These are phyloP conservation scores for Apiospora arundinis DNA, from an alignment of 2,329 filamentous ascomycete genomes.

Conservation along the genomic window DNA sequence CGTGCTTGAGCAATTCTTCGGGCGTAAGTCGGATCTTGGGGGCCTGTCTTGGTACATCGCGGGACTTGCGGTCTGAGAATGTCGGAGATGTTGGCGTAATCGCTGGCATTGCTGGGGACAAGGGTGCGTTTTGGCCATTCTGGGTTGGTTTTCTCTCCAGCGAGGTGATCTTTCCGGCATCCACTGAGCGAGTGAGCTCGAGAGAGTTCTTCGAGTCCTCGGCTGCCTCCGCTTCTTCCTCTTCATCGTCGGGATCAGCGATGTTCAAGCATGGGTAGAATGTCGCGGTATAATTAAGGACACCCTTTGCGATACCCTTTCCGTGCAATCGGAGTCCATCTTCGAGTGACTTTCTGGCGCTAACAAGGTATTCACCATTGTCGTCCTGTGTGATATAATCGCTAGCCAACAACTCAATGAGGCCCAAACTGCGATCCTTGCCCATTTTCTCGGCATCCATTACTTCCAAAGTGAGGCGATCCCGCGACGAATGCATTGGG, in stretches of 20 bases:
- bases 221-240: conserved; percentile 45
- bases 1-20: conserved; percentile 83
- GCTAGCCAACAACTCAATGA: conserved; percentile 75
- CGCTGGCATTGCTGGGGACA: conserved; percentile 44
- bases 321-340: conserved; percentile 77
- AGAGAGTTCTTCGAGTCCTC: conserved; percentile 46
- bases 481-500: conserved; percentile 82
- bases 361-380: conserved; percentile 78
- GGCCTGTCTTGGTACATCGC: conserved; percentile 60
- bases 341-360: conserved; percentile 75
- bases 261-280: conserved; percentile 93
- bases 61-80: conserved; percentile 48
- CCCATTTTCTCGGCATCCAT: conserved; percentile 96
- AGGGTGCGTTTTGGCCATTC: conserved; percentile 33
- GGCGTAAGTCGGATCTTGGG: conserved; percentile 80
- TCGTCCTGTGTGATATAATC: conserved; percentile 83
- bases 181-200: conserved; percentile 42
- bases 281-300: conserved; percentile 79
- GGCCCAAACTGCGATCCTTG: conserved; percentile 86
- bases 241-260: conserved; percentile 87
- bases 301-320: conserved; percentile 78
- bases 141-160: conserved; percentile 39
- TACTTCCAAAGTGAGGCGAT: conserved; percentile 87
- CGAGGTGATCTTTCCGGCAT: conserved; percentile 53
- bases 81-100: conserved; percentile 48